Conservation (phyloP, 2,329 filamentous ascomycete genomes). For the Ceratocystis harringtonii region DNA sequence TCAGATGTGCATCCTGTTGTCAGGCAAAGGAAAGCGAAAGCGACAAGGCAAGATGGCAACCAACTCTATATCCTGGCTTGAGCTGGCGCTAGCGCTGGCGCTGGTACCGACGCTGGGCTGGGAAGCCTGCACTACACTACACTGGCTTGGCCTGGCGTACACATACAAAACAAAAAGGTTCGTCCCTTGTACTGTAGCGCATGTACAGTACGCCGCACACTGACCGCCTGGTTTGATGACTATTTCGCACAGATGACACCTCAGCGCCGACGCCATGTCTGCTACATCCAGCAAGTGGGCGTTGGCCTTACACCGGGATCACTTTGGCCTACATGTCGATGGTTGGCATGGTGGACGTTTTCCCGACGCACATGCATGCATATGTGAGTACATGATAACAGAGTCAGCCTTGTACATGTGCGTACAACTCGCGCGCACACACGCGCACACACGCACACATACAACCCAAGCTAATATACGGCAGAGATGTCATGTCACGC, state of each 20-base stretch:
- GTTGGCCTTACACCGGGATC: too few species aligned
- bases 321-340: not conserved
- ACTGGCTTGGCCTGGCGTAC: not conserved
- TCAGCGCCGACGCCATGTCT: not conserved
- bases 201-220: not conserved
- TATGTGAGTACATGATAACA: too few species aligned
- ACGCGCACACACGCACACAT: not conserved
- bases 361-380: too few species aligned
- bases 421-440: not conserved
- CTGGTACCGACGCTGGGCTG: too few species aligned
- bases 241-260: not conserved
- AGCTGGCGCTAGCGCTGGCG: not conserved
- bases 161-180: not conserved
- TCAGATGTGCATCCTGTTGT: constrained; percentile 5
- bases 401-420: not conserved
- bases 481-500: too few species aligned
- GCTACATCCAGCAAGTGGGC: not conserved
- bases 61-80: not conserved
- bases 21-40: not conserved
- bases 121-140: not conserved
- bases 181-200: not conserved
- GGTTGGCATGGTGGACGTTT: not conserved
- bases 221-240: not conserved
- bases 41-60: not conserved
- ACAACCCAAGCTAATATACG: too few species aligned